phyloP scores from a whole-genome alignment of 2,329 filamentous ascomycete genomes.

The Calonectria fujianensis region DNA sequence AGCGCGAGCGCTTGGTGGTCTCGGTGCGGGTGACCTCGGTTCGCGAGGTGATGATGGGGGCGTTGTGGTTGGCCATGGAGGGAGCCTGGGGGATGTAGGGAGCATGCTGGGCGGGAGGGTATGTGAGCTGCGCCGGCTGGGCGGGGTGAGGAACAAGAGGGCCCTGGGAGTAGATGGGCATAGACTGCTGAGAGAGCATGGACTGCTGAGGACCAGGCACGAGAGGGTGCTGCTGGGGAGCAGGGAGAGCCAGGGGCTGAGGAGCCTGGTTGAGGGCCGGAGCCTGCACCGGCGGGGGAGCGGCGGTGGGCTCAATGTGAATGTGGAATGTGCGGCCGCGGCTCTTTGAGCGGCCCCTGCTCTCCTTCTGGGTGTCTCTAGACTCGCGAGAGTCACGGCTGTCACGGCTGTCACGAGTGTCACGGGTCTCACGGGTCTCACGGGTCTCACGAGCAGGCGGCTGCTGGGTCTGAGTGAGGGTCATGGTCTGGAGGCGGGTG shows the following conservation, averaged over 20 bases:
- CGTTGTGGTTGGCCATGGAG: neutral
- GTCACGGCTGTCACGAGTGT: neutral
- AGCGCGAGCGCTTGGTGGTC: constrained; percentile 43
- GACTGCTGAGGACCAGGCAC: constrained; percentile 31
- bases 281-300: constrained; percentile 30
- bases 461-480: constrained; percentile 37
- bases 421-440: constrained; percentile 11
- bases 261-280: constrained; percentile 31
- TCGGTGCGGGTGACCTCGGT: constrained; percentile 31
- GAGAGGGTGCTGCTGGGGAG: constrained; percentile 21
- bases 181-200: constrained; percentile 27
- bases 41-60: constrained; percentile 22
- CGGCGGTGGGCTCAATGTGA: constrained; percentile 52
- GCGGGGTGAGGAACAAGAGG: constrained; percentile 30
- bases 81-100: constrained; percentile 19
- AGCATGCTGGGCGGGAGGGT: constrained; percentile 6
- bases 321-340: constrained; percentile 55
- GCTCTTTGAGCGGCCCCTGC: constrained; percentile 51
- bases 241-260: constrained; percentile 16
- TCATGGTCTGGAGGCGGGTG: constrained; percentile 43
- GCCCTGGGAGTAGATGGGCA: constrained; percentile 43
- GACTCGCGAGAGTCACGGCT: constrained; percentile 32
- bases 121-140: constrained; percentile 16
- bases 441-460: constrained; percentile 23
- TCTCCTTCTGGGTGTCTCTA: constrained; percentile 43